Evolutionary conservation across 345 rosid species (phyloP), one percentile per base, ranked within the genome.

Genomic region (Eutrema yunnanense): DNA sequence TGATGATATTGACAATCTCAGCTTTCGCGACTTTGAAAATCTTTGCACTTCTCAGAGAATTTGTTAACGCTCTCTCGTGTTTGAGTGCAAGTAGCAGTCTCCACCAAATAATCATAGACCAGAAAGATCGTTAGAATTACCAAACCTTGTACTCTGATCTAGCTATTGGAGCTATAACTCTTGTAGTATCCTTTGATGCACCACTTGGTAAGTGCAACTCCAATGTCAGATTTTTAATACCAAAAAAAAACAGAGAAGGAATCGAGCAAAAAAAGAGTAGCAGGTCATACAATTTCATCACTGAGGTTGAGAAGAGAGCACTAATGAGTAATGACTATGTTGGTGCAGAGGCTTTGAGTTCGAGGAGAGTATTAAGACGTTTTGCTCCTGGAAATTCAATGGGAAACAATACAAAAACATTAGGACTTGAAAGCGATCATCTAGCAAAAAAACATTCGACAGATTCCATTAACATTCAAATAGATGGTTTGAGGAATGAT

Each of bases 91-190:
- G 96, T 87, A 13, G 82, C 69, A 67, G 86, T 83, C 67, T 82
- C 86, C 22, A 79, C 60, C 78, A 88, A 78, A 73, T 85, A 88
- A 69, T 92, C 90, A 80, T 84, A 89, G 62, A 92, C 95, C 96
- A 86, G 26, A 22, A 22, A 22, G 0, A 22, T 22, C 26, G 26
- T 22, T 22, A 0, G 70, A 59, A 67, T 41, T 41, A 57, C 47
- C 60, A 38, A 29, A 73, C 34, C 79, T 19, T 19, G 22, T 19
- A 19, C 19, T 19, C 19, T 19, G 22, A 19, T 19, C 22, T 85
- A 43, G 84, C 73, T 13, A 95, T 69, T 9, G 86, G 81, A 77
- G 83, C 86, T 59, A 86, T 77, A 73, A 88, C 88, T 73, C 89
- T 79, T 6, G 88, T 82, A n/a, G 79, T 60, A 71, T 84, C 90